Percentiles rank a stretch among this genome's conserved stretches.
phyloP scores from a whole-genome alignment of 2,329 filamentous ascomycete species.

The Dryadomyces quercivorus region DNA sequence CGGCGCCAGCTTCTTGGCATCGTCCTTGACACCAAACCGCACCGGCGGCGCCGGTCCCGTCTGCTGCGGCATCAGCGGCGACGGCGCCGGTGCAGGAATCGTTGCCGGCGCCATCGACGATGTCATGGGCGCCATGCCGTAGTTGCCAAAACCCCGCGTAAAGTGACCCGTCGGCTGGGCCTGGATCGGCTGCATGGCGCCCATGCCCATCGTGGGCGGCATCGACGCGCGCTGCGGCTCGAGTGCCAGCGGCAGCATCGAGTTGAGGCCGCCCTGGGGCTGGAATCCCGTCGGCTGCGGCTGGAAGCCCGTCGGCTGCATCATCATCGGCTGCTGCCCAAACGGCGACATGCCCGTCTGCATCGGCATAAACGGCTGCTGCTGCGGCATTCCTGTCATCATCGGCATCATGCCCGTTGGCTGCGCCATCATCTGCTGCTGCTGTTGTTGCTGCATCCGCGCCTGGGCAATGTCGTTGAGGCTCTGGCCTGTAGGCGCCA shows the following conservation, averaged over 20 bases:
- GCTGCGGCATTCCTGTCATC: slow-evolving; percentile 24
- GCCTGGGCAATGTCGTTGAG: slow-evolving; percentile 59
- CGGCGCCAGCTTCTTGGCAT: slow-evolving; percentile 64
- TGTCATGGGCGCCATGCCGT: slow-evolving; percentile 24
- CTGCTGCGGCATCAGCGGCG: slow-evolving; percentile 62
- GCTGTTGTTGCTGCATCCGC: slow-evolving; percentile 46
- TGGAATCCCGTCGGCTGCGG: slow-evolving; percentile 37
- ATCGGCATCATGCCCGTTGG: slow-evolving; percentile 30
- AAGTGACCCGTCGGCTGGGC: slow-evolving; percentile 65
- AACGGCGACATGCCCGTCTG: slow-evolving; percentile 22
- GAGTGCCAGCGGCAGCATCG: slow-evolving; percentile 44
- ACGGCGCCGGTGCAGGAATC: slow-evolving; percentile 39
- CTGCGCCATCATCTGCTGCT: slow-evolving; percentile 25
- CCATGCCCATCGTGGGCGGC: slow-evolving; percentile 16
- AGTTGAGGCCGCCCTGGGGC: slow-evolving; percentile 29
- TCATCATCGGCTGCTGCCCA: slow-evolving; percentile 28
- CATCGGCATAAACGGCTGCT: slow-evolving; percentile 1
- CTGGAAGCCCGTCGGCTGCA: slow-evolving; percentile 52
- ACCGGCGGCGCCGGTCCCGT: slow-evolving; percentile 81
- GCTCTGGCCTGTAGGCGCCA: slow-evolving; percentile 65
- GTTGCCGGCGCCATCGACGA: slow-evolving; percentile 32
- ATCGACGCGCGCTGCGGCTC: slow-evolving; percentile 49
- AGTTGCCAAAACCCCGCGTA: slow-evolving; percentile 28
- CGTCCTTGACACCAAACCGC: slow-evolving; percentile 67
- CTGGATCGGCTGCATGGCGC: slow-evolving; percentile 47